Evolutionary conservation across 257 asterid genomes (phyloP).

Genomic region (Solanum tarijense): DNA sequence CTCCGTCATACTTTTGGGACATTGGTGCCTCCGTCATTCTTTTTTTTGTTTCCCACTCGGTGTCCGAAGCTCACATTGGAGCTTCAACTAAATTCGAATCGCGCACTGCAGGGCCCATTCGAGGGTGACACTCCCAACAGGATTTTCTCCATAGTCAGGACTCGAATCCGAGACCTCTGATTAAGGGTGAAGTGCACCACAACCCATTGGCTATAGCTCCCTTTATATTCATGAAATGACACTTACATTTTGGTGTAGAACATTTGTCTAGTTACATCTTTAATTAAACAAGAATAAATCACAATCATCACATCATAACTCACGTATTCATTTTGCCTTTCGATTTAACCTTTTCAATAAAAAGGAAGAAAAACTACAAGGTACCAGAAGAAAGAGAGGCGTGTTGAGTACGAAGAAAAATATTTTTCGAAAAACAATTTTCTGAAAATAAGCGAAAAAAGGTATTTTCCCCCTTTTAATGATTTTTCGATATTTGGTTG

Average conservation of each 20-base stretch:
- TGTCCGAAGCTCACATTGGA: rapidly evolving
- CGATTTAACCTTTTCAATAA: background rate
- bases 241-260: background rate
- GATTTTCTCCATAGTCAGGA: too few species aligned
- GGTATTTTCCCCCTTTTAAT: background rate
- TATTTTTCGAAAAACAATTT: background rate
- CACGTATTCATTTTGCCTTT: background rate
- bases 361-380: background rate
- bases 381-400: background rate
- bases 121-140: rapidly evolving
- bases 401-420: rapidly evolving
- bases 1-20: too few species aligned
- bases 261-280: background rate
- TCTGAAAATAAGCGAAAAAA: background rate
- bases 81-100: too few species aligned
- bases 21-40: too few species aligned
- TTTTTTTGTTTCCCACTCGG: too few species aligned
- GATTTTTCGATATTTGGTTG: background rate
- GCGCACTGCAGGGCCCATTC: too few species aligned
- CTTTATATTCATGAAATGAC: background rate
- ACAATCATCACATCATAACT: background rate
- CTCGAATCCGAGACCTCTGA: too few species aligned
- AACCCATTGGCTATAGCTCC: background rate
- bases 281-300: background rate
- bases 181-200: too few species aligned